Conservation (phyloP, 2,329 filamentous ascomycete genomes). For the Coniochaeta sp. region DNA sequence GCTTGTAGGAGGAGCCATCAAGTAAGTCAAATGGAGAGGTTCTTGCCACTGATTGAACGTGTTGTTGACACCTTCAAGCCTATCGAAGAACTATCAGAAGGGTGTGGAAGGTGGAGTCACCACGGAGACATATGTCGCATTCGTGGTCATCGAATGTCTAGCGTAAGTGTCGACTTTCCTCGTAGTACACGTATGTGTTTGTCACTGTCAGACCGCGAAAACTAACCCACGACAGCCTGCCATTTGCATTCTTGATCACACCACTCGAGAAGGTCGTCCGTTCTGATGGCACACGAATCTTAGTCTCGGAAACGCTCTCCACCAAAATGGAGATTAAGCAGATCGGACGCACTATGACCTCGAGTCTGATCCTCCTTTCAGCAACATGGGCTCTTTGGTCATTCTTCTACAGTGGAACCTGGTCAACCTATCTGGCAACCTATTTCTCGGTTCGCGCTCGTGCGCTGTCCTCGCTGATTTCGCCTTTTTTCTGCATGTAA, state of each 20-base stretch:
- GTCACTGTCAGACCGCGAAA: constrained; percentile 8
- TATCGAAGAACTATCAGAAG: constrained; percentile 28
- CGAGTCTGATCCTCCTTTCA: constrained; percentile 24
- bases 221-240: constrained; percentile 19
- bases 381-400: constrained; percentile 27
- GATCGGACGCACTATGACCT: constrained; percentile 25
- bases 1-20: constrained; percentile 42
- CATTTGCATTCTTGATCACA: constrained; percentile 33
- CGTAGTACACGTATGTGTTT: constrained; percentile 29
- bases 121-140: constrained; percentile 33
- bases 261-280: constrained; percentile 35
- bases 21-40: constrained; percentile 18
- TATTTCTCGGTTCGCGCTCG: constrained; percentile 34
- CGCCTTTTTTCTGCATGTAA: constrained; percentile 40
- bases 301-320: constrained; percentile 15
- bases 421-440: constrained; percentile 23
- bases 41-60: constrained; percentile 35
- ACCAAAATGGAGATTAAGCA: constrained; percentile 22
- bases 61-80: constrained; percentile 19
- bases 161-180: constrained; percentile 25
- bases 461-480: constrained; percentile 32
- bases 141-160: constrained; percentile 39
- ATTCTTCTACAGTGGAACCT: constrained; percentile 29
- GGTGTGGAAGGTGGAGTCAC: constrained; percentile 26
- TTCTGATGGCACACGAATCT: constrained; percentile 27